Percentiles rank a stretch among this genome's conserved stretches.
Evolutionary conservation across 2,329 filamentous ascomycete genomes (phyloP).

Genomic region (Ilyonectria sp.): DNA sequence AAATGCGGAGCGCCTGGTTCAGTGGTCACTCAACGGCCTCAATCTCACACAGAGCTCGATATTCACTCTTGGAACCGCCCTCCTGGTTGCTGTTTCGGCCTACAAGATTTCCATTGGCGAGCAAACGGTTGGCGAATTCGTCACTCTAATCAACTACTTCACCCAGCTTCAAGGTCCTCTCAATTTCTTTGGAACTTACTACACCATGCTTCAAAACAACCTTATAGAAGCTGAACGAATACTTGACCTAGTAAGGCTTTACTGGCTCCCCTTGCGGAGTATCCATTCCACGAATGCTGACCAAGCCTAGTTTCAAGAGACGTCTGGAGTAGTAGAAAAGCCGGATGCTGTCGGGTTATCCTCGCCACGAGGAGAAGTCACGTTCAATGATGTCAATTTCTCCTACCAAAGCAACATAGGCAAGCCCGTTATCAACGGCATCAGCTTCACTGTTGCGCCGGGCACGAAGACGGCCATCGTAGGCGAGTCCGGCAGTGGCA

Average conservation of each 20-base stretch:
- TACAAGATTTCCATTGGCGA: conserved; percentile 72
- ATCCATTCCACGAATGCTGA: conserved; percentile 29
- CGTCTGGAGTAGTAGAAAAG: conserved; percentile 59
- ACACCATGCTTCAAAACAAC: conserved; percentile 62
- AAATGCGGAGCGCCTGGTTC: conserved; percentile 48
- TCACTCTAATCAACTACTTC: conserved; percentile 71
- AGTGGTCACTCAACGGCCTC: conserved; percentile 59
- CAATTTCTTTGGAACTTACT: conserved; percentile 71
- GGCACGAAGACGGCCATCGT: conserved; percentile 64
- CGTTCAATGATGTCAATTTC: conserved; percentile 61
- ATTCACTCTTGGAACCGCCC: conserved; percentile 72
- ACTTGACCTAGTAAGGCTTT: conserved; percentile 57
- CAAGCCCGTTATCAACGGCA: conserved; percentile 55
- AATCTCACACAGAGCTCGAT: conserved; percentile 75
- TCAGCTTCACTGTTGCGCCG: conserved; percentile 59
- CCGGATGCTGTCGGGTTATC: conserved; percentile 54
- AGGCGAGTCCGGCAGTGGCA: conserved; percentile 63
- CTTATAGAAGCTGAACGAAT: conserved; percentile 63
- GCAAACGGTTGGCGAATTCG: conserved; percentile 70
- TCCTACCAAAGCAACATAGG: conserved; percentile 58
- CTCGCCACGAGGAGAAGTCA: conserved; percentile 54
- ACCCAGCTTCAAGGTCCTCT: conserved; percentile 73
- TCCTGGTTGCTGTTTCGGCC: conserved; percentile 74
- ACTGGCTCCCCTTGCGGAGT: fast-evolving
- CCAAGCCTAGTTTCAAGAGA: conserved; percentile 58